Evolutionary conservation across 1,284 basidiomycete genomes (phyloP).

Genomic region (Naganishia liquefaciens): DNA sequence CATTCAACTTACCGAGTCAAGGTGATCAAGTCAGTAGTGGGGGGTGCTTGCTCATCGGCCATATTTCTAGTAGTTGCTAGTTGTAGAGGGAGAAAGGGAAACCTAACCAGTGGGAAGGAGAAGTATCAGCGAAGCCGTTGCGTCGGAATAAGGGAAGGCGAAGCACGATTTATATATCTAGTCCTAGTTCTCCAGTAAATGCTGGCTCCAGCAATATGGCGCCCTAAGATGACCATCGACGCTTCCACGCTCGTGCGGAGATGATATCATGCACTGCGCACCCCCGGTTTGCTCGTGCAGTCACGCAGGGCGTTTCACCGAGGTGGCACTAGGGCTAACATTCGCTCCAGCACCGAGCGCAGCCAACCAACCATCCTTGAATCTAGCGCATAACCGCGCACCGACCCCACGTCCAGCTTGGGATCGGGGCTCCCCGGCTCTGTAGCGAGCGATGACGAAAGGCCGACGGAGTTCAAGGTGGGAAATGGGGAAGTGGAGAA

Average conservation of each 20-base stretch:
- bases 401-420: not conserved
- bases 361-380: slow-evolving; percentile 14
- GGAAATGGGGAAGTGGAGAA: not conserved
- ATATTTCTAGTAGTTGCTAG: slow-evolving; percentile 2
- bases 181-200: not conserved
- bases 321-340: not conserved
- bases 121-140: not conserved
- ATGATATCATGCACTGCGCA: slow-evolving; percentile 1
- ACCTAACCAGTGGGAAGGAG: not conserved
- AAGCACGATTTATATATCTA: not conserved
- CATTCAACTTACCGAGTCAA: slow-evolving; percentile 69
- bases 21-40: slow-evolving; percentile 84
- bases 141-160: not conserved
- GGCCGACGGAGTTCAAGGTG: not conserved
- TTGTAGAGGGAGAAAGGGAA: not conserved
- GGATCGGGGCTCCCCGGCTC: slow-evolving; percentile 17
- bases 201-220: not conserved
- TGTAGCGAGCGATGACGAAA: slow-evolving; percentile 25
- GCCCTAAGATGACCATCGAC: not conserved
- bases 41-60: slow-evolving; percentile 61
- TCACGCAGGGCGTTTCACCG: not conserved
- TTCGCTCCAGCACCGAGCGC: not conserved
- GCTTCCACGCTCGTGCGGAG: slow-evolving; percentile 10
- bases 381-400: slow-evolving; percentile 9
- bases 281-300: not conserved